A percentile compares a stretch with the other conserved stretches of the same genome.
Conservation (phyloP, 352 stramenopile species). For the Aphanomyces stellatus region DNA sequence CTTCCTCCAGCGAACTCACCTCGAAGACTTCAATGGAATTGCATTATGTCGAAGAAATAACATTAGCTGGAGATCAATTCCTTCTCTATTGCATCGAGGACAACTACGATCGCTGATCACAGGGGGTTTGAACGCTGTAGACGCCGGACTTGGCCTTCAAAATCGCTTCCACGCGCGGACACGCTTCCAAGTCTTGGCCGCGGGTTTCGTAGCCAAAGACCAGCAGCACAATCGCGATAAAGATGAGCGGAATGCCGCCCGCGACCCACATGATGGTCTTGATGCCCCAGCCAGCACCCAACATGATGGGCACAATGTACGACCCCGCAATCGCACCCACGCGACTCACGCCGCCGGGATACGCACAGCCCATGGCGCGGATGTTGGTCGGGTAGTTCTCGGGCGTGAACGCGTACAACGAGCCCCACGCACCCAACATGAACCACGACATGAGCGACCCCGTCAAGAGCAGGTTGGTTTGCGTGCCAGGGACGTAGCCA, state of each 20-base stretch:
- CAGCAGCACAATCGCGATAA: conserved; percentile 40
- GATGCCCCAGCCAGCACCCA: conserved; percentile 37
- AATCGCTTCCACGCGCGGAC: not conserved
- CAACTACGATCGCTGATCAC: not conserved
- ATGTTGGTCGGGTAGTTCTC: conserved; percentile 71
- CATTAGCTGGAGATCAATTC: not conserved
- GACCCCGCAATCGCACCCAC: conserved; percentile 55
- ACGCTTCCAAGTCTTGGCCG: conserved; percentile 50
- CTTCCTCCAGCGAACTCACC: too few relatives aligned
- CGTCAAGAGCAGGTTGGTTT: conserved; percentile 35
- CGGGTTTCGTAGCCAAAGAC: conserved; percentile 60
- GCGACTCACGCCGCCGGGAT: conserved; percentile 52
- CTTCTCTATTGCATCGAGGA: not conserved
- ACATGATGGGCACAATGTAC: conserved; percentile 57
- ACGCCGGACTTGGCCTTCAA: not conserved
- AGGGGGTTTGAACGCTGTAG: not conserved
- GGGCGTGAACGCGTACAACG: conserved; percentile 61
- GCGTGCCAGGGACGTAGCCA: conserved; percentile 42
- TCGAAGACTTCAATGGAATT: too few relatives aligned
- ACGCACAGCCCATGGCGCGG: conserved; percentile 54
- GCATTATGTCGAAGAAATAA: too few relatives aligned
- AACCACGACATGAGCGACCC: conserved; percentile 57
- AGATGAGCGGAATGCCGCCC: conserved; percentile 39
- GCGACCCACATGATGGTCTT: conserved; percentile 64
- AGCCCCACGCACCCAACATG: conserved; percentile 54